phyloP scores from a whole-genome alignment of 2,329 filamentous ascomycete species.

The Cladobotryum mycophilum region DNA sequence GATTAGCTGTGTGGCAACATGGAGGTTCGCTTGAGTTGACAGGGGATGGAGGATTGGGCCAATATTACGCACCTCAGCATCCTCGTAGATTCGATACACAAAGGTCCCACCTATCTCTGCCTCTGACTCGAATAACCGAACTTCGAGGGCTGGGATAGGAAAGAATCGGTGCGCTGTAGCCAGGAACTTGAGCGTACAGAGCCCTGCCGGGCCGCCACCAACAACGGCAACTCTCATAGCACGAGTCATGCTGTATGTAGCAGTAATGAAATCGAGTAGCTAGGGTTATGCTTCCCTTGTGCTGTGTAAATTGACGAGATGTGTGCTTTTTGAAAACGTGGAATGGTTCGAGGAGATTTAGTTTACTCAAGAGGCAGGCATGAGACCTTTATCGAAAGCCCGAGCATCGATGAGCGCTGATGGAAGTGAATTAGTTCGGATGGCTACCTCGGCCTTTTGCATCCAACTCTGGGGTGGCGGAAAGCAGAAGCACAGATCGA shows the following conservation, averaged over 20 bases:
- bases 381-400: too few species aligned
- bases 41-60: background rate
- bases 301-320: too few species aligned
- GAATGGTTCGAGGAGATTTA: too few species aligned
- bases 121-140: constrained; percentile 39
- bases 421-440: background rate
- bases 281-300: too few species aligned
- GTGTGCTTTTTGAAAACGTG: too few species aligned
- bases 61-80: constrained; percentile 32
- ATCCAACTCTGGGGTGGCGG: background rate
- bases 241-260: background rate
- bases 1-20: background rate
- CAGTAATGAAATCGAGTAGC: background rate
- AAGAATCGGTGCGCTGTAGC: constrained; percentile 33
- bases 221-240: constrained; percentile 35
- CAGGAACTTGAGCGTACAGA: constrained; percentile 37
- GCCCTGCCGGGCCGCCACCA: constrained; percentile 38
- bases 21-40: too few species aligned
- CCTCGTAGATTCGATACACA: constrained; percentile 40
- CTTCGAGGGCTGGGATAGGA: constrained; percentile 32
- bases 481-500: background rate
- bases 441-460: background rate
- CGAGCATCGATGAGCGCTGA: too few species aligned
- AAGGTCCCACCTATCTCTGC: constrained; percentile 42
- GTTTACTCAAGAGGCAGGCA: too few species aligned